phyloP scores from a whole-genome alignment of 176 grass and related monocot genomes.

The Luzula sylvatica region DNA sequence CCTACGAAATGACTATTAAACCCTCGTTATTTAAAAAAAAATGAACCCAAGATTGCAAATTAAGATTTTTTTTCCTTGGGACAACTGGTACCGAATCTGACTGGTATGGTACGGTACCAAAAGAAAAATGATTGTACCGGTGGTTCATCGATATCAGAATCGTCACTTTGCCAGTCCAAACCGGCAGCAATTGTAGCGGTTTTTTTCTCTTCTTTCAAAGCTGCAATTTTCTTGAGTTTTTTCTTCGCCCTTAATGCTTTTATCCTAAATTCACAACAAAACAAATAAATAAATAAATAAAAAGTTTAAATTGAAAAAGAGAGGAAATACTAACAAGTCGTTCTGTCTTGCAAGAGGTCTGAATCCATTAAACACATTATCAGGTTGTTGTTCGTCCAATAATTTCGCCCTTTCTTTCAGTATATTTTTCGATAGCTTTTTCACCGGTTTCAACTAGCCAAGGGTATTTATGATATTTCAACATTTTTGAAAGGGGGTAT shows the following conservation, averaged over 20 bases:
- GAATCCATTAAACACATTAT: conserved; percentile 72
- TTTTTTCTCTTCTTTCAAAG: conserved; percentile 53
- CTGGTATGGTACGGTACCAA: background rate
- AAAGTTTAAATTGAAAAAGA: conserved; percentile 1
- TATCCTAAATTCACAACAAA: conserved; percentile 19
- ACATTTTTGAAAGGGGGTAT: no score
- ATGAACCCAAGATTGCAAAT: no score
- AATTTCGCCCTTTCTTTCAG: conserved; percentile 76
- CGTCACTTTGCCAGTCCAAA: conserved; percentile 42
- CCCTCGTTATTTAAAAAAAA: background rate
- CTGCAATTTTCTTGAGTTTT: conserved; percentile 53
- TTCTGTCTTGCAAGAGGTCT: conserved; percentile 58
- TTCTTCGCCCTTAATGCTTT: conserved; percentile 86
- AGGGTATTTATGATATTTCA: no score
- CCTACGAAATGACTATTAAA: no score
- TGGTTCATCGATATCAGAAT: conserved; percentile 34
- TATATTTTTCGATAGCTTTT: conserved; percentile 61
- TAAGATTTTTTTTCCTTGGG: no score
- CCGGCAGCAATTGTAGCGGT: conserved; percentile 27
- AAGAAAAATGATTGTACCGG: conserved; percentile 7
- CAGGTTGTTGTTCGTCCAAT: conserved; percentile 47
- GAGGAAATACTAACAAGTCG: conserved; percentile 45
- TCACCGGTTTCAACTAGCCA: conserved; percentile 39
- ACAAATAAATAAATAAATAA: background rate
- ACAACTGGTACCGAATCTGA: no score